A percentile compares a stretch with the other conserved stretches of the same genome.
These are phyloP conservation scores for Aspergillus ustus DNA, from an alignment of 2,329 filamentous ascomycete genomes.

Conservation along the genomic window DNA sequence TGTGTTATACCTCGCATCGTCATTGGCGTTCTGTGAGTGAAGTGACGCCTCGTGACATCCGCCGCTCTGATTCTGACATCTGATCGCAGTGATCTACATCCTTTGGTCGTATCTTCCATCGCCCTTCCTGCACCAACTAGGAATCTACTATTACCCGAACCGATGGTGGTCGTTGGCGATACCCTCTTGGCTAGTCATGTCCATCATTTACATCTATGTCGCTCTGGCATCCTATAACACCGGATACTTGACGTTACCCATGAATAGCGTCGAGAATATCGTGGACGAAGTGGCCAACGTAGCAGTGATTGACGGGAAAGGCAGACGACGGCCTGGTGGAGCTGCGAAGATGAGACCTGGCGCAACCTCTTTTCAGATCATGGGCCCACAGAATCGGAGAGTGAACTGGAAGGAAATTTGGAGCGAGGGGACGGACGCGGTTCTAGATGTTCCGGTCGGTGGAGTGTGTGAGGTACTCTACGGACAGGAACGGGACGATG, in stretches of 20 bases:
- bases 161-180: conserved; percentile 97
- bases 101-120: conserved; percentile 91
- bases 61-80: conserved; percentile 13
- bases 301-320: conserved; percentile 77
- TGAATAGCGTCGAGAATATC: conserved; percentile 82
- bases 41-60: not conserved
- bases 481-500: conserved; percentile 60
- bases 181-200: conserved; percentile 86
- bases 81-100: conserved; percentile 60
- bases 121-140: conserved; percentile 87
- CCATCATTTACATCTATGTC: conserved; percentile 89
- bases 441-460: conserved; percentile 94
- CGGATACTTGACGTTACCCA: conserved; percentile 79
- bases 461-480: conserved; percentile 96
- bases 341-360: conserved; percentile 48
- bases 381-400: conserved; percentile 47
- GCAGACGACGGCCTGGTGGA: conserved; percentile 56
- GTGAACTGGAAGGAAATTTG: conserved; percentile 81
- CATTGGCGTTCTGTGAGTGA: conserved; percentile 73
- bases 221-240: conserved; percentile 91
- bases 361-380: conserved; percentile 46
- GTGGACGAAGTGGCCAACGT: conserved; percentile 89
- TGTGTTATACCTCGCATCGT: conserved; percentile 89
- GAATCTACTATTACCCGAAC: conserved; percentile 96
- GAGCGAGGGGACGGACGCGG: conserved; percentile 92